Conservation (phyloP, 2,329 filamentous ascomycete genomes). For the Apiospora arundinis region DNA sequence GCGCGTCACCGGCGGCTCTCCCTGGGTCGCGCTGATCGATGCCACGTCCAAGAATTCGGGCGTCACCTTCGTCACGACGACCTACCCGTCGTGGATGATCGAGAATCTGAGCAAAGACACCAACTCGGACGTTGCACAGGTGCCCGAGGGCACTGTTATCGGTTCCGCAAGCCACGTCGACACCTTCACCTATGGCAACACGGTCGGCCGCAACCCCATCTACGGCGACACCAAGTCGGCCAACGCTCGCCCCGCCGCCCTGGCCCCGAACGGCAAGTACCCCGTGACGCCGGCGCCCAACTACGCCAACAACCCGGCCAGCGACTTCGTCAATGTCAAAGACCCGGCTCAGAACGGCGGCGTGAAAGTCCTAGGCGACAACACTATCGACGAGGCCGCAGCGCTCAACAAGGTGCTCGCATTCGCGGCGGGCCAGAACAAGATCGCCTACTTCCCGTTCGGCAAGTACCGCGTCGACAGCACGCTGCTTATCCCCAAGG, state of each 20-base stretch:
- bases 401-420: constrained; percentile 47
- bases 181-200: constrained; percentile 51
- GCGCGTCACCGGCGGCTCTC: constrained; percentile 43
- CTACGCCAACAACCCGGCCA: constrained; percentile 42
- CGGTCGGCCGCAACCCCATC: constrained; percentile 46
- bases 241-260: constrained; percentile 40
- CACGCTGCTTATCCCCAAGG: constrained; percentile 56
- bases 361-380: constrained; percentile 44
- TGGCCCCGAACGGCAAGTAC: constrained; percentile 46
- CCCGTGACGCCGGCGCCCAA: constrained; percentile 47
- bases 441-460: constrained; percentile 61
- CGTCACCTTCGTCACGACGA: constrained; percentile 45
- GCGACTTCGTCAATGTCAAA: constrained; percentile 49
- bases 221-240: constrained; percentile 43
- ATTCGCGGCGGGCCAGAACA: constrained; percentile 44
- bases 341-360: constrained; percentile 47
- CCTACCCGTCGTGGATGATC: constrained; percentile 49
- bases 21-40: constrained; percentile 50
- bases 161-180: constrained; percentile 39
- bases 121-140: constrained; percentile 43
- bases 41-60: constrained; percentile 49
- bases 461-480: constrained; percentile 60
- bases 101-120: constrained; percentile 48
- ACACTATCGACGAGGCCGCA: constrained; percentile 45
- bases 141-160: constrained; percentile 41